Percentiles rank a stretch among this genome's conserved stretches.
Conservation (phyloP, 345 rosid genomes). For the Arabis hirsuta region DNA sequence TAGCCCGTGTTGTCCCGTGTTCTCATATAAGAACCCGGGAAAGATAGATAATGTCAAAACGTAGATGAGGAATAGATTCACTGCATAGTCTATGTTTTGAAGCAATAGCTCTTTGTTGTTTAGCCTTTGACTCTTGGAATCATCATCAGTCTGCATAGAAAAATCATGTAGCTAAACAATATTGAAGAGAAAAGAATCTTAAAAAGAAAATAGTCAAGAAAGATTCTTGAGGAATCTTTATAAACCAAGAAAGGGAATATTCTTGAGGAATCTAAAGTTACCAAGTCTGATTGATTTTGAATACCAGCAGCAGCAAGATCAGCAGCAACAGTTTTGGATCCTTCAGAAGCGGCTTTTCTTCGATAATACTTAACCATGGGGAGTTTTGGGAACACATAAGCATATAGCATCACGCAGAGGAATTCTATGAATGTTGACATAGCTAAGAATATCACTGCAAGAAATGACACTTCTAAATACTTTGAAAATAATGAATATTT, state of each 20-base stretch:
- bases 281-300: constrained; percentile 42
- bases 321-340: constrained; percentile 78
- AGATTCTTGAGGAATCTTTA: background rate
- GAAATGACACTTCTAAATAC: background rate
- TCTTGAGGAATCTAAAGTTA: constrained; percentile 21
- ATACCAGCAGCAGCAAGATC: constrained; percentile 86
- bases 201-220: background rate
- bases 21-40: constrained; percentile 84
- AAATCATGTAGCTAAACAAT: constrained; percentile 2
- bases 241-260: background rate
- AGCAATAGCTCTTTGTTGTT: constrained; percentile 58
- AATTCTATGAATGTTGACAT: constrained; percentile 72
- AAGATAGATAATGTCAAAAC: constrained; percentile 76
- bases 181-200: background rate
- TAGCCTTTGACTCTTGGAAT: constrained; percentile 48
- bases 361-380: constrained; percentile 83
- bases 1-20: constrained; percentile 70
- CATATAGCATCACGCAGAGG: constrained; percentile 64
- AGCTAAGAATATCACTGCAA: constrained; percentile 73
- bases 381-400: constrained; percentile 67
- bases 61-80: constrained; percentile 59
- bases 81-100: constrained; percentile 62
- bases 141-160: constrained; percentile 50
- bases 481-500: background rate
- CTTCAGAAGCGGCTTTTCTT: constrained; percentile 80